Evolutionary conservation across 495 filamentous ascomycete genomes (phyloP).

Genomic region (Trichoderma reesei): DNA sequence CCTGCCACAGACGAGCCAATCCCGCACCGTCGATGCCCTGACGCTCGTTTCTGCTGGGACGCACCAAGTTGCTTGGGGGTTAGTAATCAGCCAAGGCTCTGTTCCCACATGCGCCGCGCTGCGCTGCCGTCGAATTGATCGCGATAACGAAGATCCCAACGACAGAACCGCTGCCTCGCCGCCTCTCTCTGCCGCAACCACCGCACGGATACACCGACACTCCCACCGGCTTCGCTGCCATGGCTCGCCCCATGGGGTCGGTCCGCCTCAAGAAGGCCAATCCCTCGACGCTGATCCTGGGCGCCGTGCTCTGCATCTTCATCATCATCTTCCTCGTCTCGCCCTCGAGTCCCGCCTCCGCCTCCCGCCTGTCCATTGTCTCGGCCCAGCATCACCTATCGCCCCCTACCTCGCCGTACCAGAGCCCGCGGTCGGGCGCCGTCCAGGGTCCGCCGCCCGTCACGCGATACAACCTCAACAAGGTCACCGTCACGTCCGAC

Average conservation of each 20-base stretch:
- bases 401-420: slow-evolving; percentile 78
- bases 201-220: neutral
- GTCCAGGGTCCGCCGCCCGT: slow-evolving; percentile 68
- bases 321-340: slow-evolving; percentile 44
- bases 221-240: slow-evolving; percentile 13
- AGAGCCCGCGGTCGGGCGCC: slow-evolving; percentile 49
- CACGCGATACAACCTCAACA: slow-evolving; percentile 88
- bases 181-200: too few relatives aligned
- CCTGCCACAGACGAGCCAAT: neutral
- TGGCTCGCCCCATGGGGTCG: slow-evolving; percentile 46
- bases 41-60: slow-evolving; percentile 5
- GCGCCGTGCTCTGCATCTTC: slow-evolving; percentile 40
- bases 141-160: neutral
- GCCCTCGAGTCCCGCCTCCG: slow-evolving; percentile 32
- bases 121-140: slow-evolving; percentile 4
- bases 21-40: neutral
- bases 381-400: slow-evolving; percentile 65
- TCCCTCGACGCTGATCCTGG: slow-evolving; percentile 40
- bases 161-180: too few relatives aligned
- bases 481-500: slow-evolving; percentile 67
- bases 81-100: too few relatives aligned
- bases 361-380: slow-evolving; percentile 36
- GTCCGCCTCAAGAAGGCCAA: slow-evolving; percentile 47
- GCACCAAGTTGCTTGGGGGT: neutral
- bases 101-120: neutral